Conservation (phyloP, 768 basidiomycete genomes). For the Terana coerulea region DNA sequence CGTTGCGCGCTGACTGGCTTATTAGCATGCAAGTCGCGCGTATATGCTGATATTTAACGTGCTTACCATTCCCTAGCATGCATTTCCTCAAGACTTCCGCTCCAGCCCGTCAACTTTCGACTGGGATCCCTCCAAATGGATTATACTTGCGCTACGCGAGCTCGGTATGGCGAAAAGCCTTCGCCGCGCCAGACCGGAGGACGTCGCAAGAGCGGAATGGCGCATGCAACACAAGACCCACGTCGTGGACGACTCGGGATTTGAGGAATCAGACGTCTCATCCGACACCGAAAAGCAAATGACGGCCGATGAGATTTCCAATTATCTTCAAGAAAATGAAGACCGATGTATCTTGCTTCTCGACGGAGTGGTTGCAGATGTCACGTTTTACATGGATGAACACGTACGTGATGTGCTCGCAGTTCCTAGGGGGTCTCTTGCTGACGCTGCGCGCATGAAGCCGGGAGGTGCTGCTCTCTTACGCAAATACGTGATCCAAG, state of each 20-base stretch:
- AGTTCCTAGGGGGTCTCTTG: neutral
- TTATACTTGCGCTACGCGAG: conserved; percentile 50
- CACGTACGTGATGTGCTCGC: conserved; percentile 47
- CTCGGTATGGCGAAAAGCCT: conserved; percentile 46
- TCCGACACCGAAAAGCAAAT: conserved; percentile 25
- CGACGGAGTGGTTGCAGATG: conserved; percentile 60
- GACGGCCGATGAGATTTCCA: conserved; percentile 33
- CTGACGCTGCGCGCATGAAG: conserved; percentile 29
- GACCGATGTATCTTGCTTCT: conserved; percentile 50
- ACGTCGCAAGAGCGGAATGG: conserved; percentile 42
- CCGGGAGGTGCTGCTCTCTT: conserved; percentile 60
- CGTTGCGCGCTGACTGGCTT: neutral
- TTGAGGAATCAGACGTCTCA: neutral
- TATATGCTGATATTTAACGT: neutral
- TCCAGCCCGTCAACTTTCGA: conserved; percentile 56
- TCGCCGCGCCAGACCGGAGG: conserved; percentile 44
- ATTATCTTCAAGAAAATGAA: conserved; percentile 32
- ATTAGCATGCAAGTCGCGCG: conserved; percentile 41
- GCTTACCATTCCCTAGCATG: conserved; percentile 33
- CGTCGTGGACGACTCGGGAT: neutral
- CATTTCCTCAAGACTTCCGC: conserved; percentile 77
- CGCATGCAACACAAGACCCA: conserved; percentile 44
- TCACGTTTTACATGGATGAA: conserved; percentile 54
- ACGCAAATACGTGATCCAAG: conserved; percentile 41
- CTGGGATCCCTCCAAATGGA: conserved; percentile 85